Conservation (phyloP, 805 yeast species). For the Yamadazyma paraphyllophila region DNA sequence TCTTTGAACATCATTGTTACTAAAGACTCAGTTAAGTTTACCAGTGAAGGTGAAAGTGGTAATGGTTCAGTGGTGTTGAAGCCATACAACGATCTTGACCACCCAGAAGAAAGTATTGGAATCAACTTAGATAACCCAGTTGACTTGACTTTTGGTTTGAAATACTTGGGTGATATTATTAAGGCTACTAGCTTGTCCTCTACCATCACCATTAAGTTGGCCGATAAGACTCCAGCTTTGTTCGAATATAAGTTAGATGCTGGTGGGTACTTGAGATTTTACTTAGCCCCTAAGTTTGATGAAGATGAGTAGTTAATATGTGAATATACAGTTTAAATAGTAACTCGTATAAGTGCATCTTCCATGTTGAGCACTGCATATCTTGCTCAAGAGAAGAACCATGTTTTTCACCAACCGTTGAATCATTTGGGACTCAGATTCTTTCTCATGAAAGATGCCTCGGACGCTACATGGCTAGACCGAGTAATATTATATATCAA, state of each 20-base stretch:
- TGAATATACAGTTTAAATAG: neutral
- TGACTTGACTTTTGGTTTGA: slow-evolving; percentile 84
- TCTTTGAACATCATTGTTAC: slow-evolving; percentile 82
- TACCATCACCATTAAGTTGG: slow-evolving; percentile 78
- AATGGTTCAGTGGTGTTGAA: slow-evolving; percentile 82
- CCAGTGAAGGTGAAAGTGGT: slow-evolving; percentile 90
- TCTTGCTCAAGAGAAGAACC: neutral
- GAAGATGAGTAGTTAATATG: slow-evolving; percentile 62
- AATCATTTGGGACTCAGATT: no score
- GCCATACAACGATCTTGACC: slow-evolving; percentile 78
- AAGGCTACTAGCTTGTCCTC: slow-evolving; percentile 81
- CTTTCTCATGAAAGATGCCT: neutral
- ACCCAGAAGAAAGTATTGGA: slow-evolving; percentile 69
- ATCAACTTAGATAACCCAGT: slow-evolving; percentile 86
- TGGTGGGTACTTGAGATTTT: slow-evolving; percentile 91
- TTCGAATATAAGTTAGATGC: slow-evolving; percentile 84
- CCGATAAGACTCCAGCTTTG: slow-evolving; percentile 89
- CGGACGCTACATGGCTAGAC: no score
- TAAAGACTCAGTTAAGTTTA: slow-evolving; percentile 87
- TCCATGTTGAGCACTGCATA: no score
- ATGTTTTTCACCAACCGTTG: no score
- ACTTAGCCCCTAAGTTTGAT: slow-evolving; percentile 96
- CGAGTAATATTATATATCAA: no score
- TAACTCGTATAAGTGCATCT: neutral
- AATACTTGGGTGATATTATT: slow-evolving; percentile 86